Base-by-base conservation (phyloP, 257 asterid species). In the Asclepias syriaca region DNA sequence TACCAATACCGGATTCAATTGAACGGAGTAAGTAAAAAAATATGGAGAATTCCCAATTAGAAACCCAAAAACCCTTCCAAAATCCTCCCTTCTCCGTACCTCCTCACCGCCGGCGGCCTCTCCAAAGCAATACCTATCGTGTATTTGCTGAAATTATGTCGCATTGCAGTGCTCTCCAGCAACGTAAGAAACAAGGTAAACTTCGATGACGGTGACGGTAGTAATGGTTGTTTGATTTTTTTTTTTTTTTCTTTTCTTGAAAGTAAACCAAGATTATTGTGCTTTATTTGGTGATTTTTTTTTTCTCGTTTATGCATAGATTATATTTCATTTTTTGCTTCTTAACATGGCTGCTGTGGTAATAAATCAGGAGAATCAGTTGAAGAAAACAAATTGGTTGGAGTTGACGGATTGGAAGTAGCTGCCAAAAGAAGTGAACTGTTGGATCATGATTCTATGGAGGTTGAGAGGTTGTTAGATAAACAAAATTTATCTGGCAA, bases 91-190 rank as follows among this genome's bases (percentile, higher is more conserved):
- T 40, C 69, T 21, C 76, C 37, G 69, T 83, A 61, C 84, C 85
- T 13, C 82, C 75, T 43, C 78, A 48, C 67, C 83, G 85, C 32
- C 95, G 96, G 8, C 86, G 96, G 68, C 90, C 89, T 6, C 78
- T 90, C 53, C 85, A 75, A 40, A 90, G 98, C 82, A 79, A 85
- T 21, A 90, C 97, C 32, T 82, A 71, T 75, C 70, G 27, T 71
- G 66, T 83, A n/a, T 80, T 90, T 40, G 10, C 71, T 54, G 77
- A 66, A 59, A 74, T 86, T 68, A 56, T 92, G 51, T 83, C 91
- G 14, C 83, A 74, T 78, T 83, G 82, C 78, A 71, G 40, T 72
- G 58, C 76, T 70, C 51, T 43, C 56, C 63, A 58, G 34, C 79
- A 73, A 65, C 75, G 43, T 14, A 80, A 74, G 48, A 61, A 63